Base-by-base conservation (phyloP, 495 filamentous ascomycete genomes). In the Bryoglossum gracile region DNA sequence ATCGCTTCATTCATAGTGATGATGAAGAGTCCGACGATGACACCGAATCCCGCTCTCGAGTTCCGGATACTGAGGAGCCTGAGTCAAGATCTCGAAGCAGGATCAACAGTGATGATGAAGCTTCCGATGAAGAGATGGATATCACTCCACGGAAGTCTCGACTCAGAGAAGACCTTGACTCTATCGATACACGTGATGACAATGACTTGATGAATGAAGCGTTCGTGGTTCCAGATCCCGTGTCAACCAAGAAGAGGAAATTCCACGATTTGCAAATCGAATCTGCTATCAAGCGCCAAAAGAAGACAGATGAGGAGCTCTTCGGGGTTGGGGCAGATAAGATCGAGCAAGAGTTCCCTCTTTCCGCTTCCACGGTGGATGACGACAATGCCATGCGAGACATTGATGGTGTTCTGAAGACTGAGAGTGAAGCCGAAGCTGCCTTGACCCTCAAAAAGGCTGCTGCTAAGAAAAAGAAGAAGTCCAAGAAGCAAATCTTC, bases 1-100 rank as follows among this genome's bases (percentile, higher is more conserved):
- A 81, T 60, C 71, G 75, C 14, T 63, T 82, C 24, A 72, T 78
- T 51, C 69, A 77, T 8, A 55, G 58, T 38, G 70, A 73, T n/a
- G 76, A 76, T 21, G 61, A 66, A 14, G 77, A 82, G 58, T 83
- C 79, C 1, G 78, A 83, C 51, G 79, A 81, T 47, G 80, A 82
- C 50, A 79, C 73, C 11, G 79, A 83, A 38, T 73, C 77, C 34
- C 77, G 82, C 50, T 82, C 84, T 23, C 62, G 82, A 19, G 76
- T 73, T 5, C 69, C 80, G 39, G 86, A 92, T 55, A 88, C 82
- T 0, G 87, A 91, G 59, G 88, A 92, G 48, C 78, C 80, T 40
- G 89, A 91, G 38, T 94, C 88, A 48, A 73, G 87, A 14, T 83
- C 88, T 13, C 68, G 81, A 10, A 95, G 89, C 61, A 83, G 84